Evolutionary conservation across 768 basidiomycete species (phyloP), one percentile per base, ranked within the genome.

Genomic region (Lactarius quietus): DNA sequence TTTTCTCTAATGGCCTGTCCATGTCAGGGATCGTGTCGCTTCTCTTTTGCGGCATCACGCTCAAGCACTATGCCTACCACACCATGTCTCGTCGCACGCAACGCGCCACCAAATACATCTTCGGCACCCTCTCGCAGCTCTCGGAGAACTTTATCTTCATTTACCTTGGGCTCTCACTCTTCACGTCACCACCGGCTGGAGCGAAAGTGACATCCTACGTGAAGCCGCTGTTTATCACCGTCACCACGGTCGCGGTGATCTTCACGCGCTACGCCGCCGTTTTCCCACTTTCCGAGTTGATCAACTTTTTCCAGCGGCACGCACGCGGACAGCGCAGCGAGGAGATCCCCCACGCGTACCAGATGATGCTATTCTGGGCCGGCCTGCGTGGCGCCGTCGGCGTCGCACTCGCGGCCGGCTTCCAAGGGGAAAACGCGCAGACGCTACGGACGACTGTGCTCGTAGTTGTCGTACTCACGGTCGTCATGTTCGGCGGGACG

Each of bases 331-430:
- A 95, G 72, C 84, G 94, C 48, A 78, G 83, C 28, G 95, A 97
- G 69, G 95, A 98, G 70, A 79, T 99, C 6, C 95, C 97, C 1
- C 95, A 98, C 75, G 95, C 94, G 14, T 98, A 99, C 73, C 97
- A 98, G 71, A 97, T 98, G 93, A 98, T 99, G 95, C 79, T 99
- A 20, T 99, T 98, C 78, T 99, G 97, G 97, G 96, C 97, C 1
- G 97, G 97, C 1, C 78, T 98, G 61, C 82, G 96, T 31, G 96
- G 96, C 41, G 96, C 96, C 0, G 96, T 98, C 48, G 96, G 96
- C 38, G 96, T 98, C n/a, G 96, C 96, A 3, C 84, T 98, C 39
- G 96, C 96, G 1, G 91, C 94, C 2, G 97, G 97, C 3, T 96
- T 99, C 81, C 88, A 88, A 63, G 97, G 97, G 23, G 82, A 86